phyloP scores from a whole-genome alignment of 768 basidiomycete genomes.

The Naganishia kalamii region DNA sequence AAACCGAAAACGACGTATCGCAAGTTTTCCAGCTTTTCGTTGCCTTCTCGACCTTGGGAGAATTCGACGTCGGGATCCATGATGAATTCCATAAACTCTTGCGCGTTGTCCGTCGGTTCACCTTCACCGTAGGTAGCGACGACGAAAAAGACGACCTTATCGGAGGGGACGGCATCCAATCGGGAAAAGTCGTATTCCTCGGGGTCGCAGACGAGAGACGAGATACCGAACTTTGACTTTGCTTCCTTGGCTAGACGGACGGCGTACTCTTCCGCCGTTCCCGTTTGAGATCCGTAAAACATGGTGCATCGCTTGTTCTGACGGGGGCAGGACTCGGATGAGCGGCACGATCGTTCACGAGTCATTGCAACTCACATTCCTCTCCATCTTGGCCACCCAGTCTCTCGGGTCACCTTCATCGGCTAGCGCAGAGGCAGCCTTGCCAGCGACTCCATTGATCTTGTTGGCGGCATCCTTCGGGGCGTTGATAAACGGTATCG shows the following conservation, averaged over 20 bases:
- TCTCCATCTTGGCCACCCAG: slow-evolving; percentile 90
- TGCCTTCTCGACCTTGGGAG: slow-evolving; percentile 56
- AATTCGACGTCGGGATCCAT: slow-evolving; percentile 82
- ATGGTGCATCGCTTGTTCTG: slow-evolving; percentile 96
- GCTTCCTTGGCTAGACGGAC: slow-evolving; percentile 97
- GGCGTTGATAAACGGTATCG: slow-evolving; percentile 34
- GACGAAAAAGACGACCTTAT: slow-evolving; percentile 84
- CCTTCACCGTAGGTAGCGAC: slow-evolving; percentile 99
- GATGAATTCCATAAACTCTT: slow-evolving; percentile 86
- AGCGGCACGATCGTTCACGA: background rate
- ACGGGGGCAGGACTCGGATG: slow-evolving; percentile 15
- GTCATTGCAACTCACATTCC: slow-evolving; percentile 59
- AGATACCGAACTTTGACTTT: slow-evolving; percentile 89
- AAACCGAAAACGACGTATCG: slow-evolving; percentile 93
- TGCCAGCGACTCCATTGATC: slow-evolving; percentile 4
- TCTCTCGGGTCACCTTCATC: slow-evolving; percentile 68
- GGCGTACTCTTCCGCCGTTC: slow-evolving; percentile 93
- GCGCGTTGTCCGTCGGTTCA: slow-evolving; percentile 96
- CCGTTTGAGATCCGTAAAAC: slow-evolving; percentile 97
- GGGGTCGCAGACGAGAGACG: slow-evolving; percentile 93
- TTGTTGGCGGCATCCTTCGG: slow-evolving; percentile 20
- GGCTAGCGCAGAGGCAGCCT: background rate
- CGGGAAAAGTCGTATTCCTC: slow-evolving; percentile 99
- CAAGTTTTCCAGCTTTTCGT: slow-evolving; percentile 67
- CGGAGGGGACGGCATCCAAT: slow-evolving; percentile 80